Evolutionary conservation across 2,329 filamentous ascomycete species (phyloP).

Genomic region (Trichothecium sympodiale): DNA sequence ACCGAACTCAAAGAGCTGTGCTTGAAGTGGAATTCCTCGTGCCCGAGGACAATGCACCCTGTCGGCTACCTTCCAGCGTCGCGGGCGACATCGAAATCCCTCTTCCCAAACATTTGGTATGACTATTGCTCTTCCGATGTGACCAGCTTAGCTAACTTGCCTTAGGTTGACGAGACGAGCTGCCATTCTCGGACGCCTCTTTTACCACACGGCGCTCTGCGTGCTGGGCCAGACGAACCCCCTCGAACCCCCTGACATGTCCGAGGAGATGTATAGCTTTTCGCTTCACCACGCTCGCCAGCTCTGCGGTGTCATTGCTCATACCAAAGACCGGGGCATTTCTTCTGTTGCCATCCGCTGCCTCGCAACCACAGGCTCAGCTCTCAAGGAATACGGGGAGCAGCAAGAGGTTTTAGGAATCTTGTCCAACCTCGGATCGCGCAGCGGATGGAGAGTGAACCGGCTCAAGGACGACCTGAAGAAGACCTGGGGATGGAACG

Average conservation of each 20-base stretch:
- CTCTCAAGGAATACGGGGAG: constrained; percentile 55
- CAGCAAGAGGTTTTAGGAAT: constrained; percentile 74
- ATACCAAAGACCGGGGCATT: constrained; percentile 71
- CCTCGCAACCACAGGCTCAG: constrained; percentile 65
- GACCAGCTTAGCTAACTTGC: neutral
- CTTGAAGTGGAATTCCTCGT: constrained; percentile 68
- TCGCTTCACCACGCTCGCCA: constrained; percentile 68
- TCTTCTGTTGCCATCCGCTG: constrained; percentile 70
- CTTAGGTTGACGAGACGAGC: constrained; percentile 69
- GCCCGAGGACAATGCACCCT: constrained; percentile 79
- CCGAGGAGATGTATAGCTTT: constrained; percentile 57
- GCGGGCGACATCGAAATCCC: constrained; percentile 56
- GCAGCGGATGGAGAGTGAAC: constrained; percentile 69
- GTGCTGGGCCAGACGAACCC: constrained; percentile 74
- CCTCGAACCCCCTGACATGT: constrained; percentile 43
- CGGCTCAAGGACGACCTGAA: constrained; percentile 64
- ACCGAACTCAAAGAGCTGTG: constrained; percentile 67
- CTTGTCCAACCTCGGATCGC: constrained; percentile 61
- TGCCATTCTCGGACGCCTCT: constrained; percentile 70
- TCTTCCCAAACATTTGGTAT: constrained; percentile 80
- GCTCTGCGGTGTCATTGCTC: constrained; percentile 81
- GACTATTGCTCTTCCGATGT: constrained; percentile 14
- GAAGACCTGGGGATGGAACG: constrained; percentile 65
- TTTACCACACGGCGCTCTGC: constrained; percentile 81
- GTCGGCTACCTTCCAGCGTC: constrained; percentile 64